Percentiles rank a stretch among this genome's conserved stretches.
phyloP scores from a whole-genome alignment of 169 alveolate genomes.

The Plasmodium gonderi region DNA sequence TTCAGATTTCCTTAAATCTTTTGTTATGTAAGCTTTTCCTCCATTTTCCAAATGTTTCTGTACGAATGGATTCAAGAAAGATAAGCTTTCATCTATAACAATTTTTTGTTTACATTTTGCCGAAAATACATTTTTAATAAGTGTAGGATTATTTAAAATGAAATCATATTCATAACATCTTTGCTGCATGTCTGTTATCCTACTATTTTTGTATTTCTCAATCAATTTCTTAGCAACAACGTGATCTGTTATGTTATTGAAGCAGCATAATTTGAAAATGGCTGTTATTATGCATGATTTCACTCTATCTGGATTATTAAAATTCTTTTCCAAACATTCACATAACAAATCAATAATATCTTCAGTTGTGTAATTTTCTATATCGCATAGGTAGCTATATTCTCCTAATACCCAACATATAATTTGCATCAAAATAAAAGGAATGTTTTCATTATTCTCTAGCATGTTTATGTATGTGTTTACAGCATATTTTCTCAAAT shows the following conservation, averaged over 20 bases:
- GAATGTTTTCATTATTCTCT: slow-evolving; percentile 66
- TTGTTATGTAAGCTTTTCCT: slow-evolving; percentile 52
- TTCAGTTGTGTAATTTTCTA: slow-evolving; percentile 64
- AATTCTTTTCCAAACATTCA: slow-evolving; percentile 69
- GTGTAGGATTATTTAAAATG: slow-evolving; percentile 46
- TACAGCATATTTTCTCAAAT: slow-evolving; percentile 70
- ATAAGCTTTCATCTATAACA: slow-evolving; percentile 36
- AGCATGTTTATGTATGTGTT: slow-evolving; percentile 60
- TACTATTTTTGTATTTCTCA: slow-evolving; percentile 63
- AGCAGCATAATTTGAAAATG: slow-evolving; percentile 53
- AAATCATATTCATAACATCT: slow-evolving; percentile 66
- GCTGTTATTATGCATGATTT: slow-evolving; percentile 73
- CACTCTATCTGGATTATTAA: slow-evolving; percentile 58
- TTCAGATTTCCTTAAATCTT: slow-evolving; percentile 54
- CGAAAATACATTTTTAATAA: slow-evolving; percentile 61
- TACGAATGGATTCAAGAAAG: slow-evolving; percentile 55
- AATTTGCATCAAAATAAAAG: slow-evolving; percentile 69
- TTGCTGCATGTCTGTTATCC: slow-evolving; percentile 57
- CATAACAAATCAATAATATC: slow-evolving; percentile 71
- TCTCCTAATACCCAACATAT: slow-evolving; percentile 73
- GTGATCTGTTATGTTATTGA: slow-evolving; percentile 60
- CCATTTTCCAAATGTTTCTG: slow-evolving; percentile 64
- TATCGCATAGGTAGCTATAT: slow-evolving; percentile 61
- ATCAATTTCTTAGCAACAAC: slow-evolving; percentile 62
- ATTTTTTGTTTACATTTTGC: slow-evolving; percentile 24